Percentiles rank a stretch among this genome's conserved stretches.
Conservation (phyloP, 352 stramenopile genomes). For the Pythium periplocum region DNA sequence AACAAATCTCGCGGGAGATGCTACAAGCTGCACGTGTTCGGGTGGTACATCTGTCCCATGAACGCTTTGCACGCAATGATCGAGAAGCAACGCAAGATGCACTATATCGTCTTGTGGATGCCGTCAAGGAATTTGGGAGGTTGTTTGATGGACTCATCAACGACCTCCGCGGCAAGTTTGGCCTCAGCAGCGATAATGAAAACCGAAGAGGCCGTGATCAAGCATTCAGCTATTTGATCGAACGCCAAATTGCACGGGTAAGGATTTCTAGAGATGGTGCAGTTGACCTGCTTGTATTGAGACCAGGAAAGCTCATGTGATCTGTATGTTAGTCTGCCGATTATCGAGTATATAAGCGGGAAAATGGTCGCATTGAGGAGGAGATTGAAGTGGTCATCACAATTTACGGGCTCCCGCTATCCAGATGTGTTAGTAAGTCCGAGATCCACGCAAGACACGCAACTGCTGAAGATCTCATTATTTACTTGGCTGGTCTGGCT, state of each 20-base stretch:
- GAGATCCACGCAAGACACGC: conserved; percentile 25
- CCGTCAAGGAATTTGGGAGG: conserved; percentile 31
- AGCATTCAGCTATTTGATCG: conserved; percentile 41
- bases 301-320: no score
- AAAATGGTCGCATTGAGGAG: conserved; percentile 9
- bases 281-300: no score
- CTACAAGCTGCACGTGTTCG: conserved; percentile 13
- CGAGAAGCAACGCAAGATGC: conserved; percentile 47
- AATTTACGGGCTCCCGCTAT: conserved; percentile 12
- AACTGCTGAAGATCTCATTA: conserved; percentile 10
- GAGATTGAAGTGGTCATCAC: conserved; percentile 34
- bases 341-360: background rate
- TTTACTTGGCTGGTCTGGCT: conserved; percentile 4
- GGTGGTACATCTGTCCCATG: conserved; percentile 12
- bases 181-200: conserved; percentile 29
- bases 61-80: conserved; percentile 18
- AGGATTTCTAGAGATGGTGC: background rate
- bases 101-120: conserved; percentile 27
- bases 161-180: conserved; percentile 35
- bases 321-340: no score
- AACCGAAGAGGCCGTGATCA: conserved; percentile 40
- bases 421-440: conserved; percentile 25
- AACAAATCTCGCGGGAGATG: conserved; percentile 1
- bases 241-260: conserved; percentile 38
- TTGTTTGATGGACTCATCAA: conserved; percentile 40